These are phyloP conservation scores for Xylaria sp. DNA, from an alignment of 2,329 filamentous ascomycete genomes.

Conservation along the genomic window DNA sequence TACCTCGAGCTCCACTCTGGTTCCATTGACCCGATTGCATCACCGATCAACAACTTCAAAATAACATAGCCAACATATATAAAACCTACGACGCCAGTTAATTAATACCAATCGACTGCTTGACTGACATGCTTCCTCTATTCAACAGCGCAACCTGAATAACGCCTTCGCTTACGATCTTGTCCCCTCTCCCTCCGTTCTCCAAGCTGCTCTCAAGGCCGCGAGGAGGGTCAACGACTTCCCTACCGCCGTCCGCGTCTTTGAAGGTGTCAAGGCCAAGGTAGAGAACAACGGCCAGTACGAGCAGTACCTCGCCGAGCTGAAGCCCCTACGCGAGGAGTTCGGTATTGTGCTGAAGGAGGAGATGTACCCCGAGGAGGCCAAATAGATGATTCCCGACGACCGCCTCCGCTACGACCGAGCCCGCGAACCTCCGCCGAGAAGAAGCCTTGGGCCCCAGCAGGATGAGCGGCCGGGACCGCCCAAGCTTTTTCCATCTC, in stretches of 20 bases:
- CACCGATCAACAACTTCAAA: conserved; percentile 3
- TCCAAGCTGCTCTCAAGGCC: conserved; percentile 90
- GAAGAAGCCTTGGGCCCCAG: conserved; percentile 4
- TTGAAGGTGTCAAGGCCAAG: conserved; percentile 99
- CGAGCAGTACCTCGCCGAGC: conserved; percentile 92
- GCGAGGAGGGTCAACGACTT: conserved; percentile 98
- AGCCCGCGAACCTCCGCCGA: conserved; percentile 11
- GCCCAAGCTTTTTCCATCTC: conserved; percentile 10
- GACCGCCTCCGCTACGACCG: conserved; percentile 12
- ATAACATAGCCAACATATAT: neutral
- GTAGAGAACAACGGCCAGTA: conserved; percentile 99
- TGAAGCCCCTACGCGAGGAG: conserved; percentile 92
- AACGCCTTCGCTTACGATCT: conserved; percentile 99
- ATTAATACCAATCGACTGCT: neutral
- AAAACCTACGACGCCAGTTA: neutral
- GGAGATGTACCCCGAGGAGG: conserved; percentile 81
- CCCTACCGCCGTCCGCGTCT: conserved; percentile 96
- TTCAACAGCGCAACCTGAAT: conserved; percentile 71
- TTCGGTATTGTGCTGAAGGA: conserved; percentile 92
- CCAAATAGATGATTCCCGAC: conserved; percentile 50
- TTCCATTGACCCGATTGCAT: conserved; percentile 20
- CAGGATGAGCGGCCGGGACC: conserved; percentile 3
- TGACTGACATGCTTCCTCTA: conserved; percentile 14
- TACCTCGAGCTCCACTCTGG: conserved; percentile 19
- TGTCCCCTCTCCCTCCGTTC: conserved; percentile 90